Evolutionary conservation across 208 protist genomes (phyloP), one percentile per base, ranked within the genome.

Genomic region (Leishmania guyanensis): DNA sequence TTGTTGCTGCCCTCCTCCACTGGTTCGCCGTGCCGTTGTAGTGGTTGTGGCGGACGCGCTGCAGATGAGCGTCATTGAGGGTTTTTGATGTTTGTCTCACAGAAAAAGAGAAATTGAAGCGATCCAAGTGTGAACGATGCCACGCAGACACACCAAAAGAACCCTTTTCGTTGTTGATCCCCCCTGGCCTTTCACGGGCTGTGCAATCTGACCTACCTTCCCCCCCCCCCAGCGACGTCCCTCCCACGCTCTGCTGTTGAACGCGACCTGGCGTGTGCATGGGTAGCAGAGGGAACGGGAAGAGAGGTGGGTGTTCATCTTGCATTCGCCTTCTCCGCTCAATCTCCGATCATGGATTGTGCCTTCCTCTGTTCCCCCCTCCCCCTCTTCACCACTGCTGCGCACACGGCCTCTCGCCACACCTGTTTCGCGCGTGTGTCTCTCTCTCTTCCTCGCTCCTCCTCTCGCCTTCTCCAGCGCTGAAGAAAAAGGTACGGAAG

Each of bases 41-140:
- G 70, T 54, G 20, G 62, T 50, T 71, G 62, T 39, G 33, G 6
- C 33, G 39, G 69, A 10, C 43, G 29, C 72, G 16, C 53, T 56
- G 53, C 53, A 56, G 53, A 2, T 56, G 16, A 22, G 56, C 29
- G 53, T 77, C 74, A 16, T 75, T 70, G 53, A 22, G 16, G 17
- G 16, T 56, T 20, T 56, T 20, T 56, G 16, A 12, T 56, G 10
- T 75, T 68, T 85, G 51, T 75, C 14, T 29, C 39, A 58, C 29
- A 68, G 43, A 75, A 43, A 46, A 74, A 56, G 46, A 78, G 51
- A 20, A 17, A 46, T 46, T 46, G 4, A 46, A 46, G 43, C 4
- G 62, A 76, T 58, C 12, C 29, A 75, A 81, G 16, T 39, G 75
- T 78, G 8, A 50, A 68, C 20, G 39, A 22, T 68, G 62, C 14